Percentiles rank a stretch among this genome's conserved stretches.
Conservation (phyloP, 345 rosid genomes). For the Carallia brachiata region DNA sequence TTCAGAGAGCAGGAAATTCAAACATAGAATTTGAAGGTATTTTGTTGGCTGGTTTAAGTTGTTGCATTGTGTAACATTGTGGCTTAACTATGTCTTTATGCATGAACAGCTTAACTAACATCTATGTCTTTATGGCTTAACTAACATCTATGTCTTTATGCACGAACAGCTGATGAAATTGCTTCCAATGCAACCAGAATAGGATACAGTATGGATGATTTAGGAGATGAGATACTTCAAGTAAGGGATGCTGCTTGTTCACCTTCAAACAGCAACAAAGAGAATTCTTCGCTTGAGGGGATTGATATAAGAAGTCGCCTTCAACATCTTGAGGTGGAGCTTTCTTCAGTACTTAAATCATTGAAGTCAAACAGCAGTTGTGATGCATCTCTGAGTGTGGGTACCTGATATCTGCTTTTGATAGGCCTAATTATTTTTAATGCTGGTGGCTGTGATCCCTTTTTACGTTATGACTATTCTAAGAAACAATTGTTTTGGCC, state of each 20-base stretch:
- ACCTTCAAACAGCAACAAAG: constrained; percentile 31
- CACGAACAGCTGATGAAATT: constrained; percentile 57
- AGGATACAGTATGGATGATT: constrained; percentile 8
- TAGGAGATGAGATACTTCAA: constrained; percentile 28
- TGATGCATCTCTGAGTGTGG: constrained; percentile 42
- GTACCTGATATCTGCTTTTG: constrained; percentile 17
- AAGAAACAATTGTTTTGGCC: constrained; percentile 1
- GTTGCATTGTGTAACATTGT: constrained; percentile 2
- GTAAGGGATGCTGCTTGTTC: constrained; percentile 29
- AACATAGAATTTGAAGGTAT: constrained; percentile 71
- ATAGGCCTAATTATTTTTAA: background rate
- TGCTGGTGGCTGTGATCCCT: background rate
- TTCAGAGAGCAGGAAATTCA: constrained; percentile 56
- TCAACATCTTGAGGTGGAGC: constrained; percentile 68
- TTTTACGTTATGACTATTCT: background rate
- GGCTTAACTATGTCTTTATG: constrained; percentile 15
- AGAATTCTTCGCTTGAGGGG: constrained; percentile 31
- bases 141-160: constrained; percentile 14
- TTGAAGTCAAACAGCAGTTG: constrained; percentile 52
- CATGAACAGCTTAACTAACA: constrained; percentile 30
- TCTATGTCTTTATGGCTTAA: too few species aligned
- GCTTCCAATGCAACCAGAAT: constrained; percentile 11
- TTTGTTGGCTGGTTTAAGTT: constrained; percentile 10
- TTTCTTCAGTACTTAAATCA: constrained; percentile 62
- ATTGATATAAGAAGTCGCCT: constrained; percentile 52